Conservation (phyloP, 495 filamentous ascomycete genomes). For the Neurospora sp. region DNA sequence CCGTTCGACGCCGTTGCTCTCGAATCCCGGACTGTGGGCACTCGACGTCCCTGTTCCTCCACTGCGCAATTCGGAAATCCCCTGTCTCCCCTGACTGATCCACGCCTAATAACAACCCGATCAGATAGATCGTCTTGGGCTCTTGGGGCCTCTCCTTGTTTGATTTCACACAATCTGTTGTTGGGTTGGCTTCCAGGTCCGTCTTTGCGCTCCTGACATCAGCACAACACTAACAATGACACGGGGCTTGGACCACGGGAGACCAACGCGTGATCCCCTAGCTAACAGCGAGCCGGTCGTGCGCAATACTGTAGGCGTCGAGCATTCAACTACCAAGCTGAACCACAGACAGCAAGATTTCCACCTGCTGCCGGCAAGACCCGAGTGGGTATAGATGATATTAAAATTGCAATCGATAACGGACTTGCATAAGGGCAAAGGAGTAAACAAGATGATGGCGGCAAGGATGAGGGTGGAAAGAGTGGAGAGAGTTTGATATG, state of each 20-base stretch:
- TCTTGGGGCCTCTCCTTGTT: neutral
- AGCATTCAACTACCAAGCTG: neutral
- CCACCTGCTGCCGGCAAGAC: neutral
- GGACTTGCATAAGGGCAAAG: neutral
- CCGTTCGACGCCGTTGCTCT: neutral
- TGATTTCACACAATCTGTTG: neutral
- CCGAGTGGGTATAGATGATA: neutral
- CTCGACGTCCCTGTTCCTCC: neutral
- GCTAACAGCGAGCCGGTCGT: neutral
- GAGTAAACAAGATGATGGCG: neutral
- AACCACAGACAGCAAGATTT: neutral
- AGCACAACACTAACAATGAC: neutral
- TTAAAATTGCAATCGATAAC: neutral
- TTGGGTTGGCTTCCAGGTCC: neutral
- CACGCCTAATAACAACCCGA: neutral
- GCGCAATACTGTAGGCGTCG: neutral
- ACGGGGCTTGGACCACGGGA: neutral
- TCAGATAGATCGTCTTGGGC: neutral
- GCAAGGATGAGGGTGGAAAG: neutral
- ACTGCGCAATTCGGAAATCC: neutral
- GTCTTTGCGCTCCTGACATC: neutral
- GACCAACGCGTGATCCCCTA: neutral
- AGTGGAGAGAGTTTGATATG: neutral
- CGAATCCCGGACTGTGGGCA: neutral
- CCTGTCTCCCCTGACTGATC: neutral